phyloP scores from a whole-genome alignment of 495 filamentous ascomycete species.

The Chaetomidium leptoderma region DNA sequence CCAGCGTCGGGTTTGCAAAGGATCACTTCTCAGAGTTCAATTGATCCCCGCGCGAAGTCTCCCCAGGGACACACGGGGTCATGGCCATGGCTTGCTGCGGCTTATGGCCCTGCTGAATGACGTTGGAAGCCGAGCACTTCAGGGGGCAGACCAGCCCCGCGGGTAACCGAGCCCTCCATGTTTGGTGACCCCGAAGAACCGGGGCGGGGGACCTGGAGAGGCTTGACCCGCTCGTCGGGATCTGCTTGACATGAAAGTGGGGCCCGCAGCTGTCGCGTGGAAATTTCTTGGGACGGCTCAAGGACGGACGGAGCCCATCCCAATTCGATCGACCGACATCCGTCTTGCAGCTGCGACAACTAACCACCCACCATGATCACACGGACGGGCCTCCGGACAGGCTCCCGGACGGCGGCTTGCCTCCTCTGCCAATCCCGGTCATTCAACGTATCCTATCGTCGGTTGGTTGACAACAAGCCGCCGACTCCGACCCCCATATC shows the following conservation, averaged over 20 bases:
- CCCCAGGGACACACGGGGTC: not conserved
- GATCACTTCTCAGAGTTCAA: constrained; percentile 24
- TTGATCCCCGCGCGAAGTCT: constrained; percentile 5
- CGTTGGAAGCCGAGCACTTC: constrained; percentile 27
- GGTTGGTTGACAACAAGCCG: constrained; percentile 34
- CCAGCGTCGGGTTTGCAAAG: constrained; percentile 8
- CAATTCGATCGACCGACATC: constrained; percentile 10
- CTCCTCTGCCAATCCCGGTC: constrained; percentile 47
- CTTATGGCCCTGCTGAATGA: constrained; percentile 29
- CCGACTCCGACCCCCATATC: constrained; percentile 11
- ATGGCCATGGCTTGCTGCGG: constrained; percentile 32
- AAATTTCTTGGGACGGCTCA: constrained; percentile 28
- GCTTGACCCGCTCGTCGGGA: constrained; percentile 4
- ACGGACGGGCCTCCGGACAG: constrained; percentile 16
- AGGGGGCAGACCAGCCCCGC: constrained; percentile 24
- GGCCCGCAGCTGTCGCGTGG: constrained; percentile 15
- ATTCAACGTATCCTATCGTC: constrained; percentile 43
- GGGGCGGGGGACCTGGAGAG: constrained; percentile 9
- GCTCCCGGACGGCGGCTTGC: constrained; percentile 27
- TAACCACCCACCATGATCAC: constrained; percentile 25
- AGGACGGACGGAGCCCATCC: not conserved
- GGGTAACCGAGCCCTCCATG: constrained; percentile 31
- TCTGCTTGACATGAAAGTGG: constrained; percentile 12
- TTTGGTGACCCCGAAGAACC: constrained; percentile 5
- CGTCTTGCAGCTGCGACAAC: not conserved